Conservation (phyloP, 257 asterid species). For the Lavandula angustifolia region DNA sequence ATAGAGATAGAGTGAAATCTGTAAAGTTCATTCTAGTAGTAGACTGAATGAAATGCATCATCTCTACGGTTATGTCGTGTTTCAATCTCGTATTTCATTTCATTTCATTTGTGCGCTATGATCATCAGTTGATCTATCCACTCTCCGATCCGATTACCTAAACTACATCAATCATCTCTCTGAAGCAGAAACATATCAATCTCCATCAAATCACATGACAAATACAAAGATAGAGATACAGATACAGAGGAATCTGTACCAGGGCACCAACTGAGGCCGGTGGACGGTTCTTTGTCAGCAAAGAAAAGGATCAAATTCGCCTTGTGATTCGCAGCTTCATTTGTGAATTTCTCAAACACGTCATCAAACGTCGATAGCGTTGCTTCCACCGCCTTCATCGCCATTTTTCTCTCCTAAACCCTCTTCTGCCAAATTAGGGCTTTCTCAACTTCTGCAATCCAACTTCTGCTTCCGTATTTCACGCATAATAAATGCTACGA, state of each 20-base stretch:
- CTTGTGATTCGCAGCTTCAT: slow-evolving; percentile 58
- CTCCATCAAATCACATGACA: not conserved
- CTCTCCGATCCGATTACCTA: not conserved
- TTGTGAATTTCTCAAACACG: slow-evolving; percentile 53
- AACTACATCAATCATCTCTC: slow-evolving; percentile 1
- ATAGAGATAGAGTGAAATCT: not conserved
- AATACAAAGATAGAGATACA: too few species aligned
- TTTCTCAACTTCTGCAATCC: too few species aligned
- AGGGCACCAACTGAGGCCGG: slow-evolving; percentile 94
- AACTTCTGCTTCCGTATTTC: too few species aligned
- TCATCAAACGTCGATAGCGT: slow-evolving; percentile 61
- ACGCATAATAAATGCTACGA: too few species aligned
- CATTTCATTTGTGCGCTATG: not conserved
- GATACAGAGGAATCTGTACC: slow-evolving; percentile 40
- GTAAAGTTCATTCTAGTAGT: slow-evolving; percentile 24
- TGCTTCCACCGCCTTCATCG: slow-evolving; percentile 74
- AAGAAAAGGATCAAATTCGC: slow-evolving; percentile 81
- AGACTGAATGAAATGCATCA: too few species aligned
- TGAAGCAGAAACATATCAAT: not conserved
- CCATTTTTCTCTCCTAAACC: slow-evolving; percentile 38
- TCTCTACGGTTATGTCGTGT: not conserved
- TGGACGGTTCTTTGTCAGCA: slow-evolving; percentile 86
- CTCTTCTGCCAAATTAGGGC: not conserved
- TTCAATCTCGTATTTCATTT: too few species aligned
- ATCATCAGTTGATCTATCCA: not conserved